Conservation (phyloP, 192 early-diverging fungal genomes). For the Coemansia umbellata region DNA sequence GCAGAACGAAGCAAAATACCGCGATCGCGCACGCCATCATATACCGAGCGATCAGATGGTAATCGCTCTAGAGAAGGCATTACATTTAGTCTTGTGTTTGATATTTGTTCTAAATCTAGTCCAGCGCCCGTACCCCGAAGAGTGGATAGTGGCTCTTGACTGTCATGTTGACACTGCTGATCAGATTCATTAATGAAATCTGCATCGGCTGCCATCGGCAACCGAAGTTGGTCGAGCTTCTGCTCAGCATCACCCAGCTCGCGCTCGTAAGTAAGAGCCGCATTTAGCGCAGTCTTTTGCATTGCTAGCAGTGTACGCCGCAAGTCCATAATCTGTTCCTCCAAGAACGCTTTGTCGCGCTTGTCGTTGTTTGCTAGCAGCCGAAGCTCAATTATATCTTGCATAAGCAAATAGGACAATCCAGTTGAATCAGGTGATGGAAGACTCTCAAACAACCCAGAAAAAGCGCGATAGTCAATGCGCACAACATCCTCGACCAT, state of each 20-base stretch:
- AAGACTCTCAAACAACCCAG: constrained; percentile 24
- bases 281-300: constrained; percentile 46
- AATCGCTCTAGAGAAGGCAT: not conserved
- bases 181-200: not conserved
- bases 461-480: constrained; percentile 43
- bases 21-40: constrained; percentile 42
- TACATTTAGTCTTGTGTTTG: not conserved
- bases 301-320: constrained; percentile 49
- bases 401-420: constrained; percentile 36
- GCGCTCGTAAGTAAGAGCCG: constrained; percentile 44
- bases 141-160: not conserved
- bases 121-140: not conserved
- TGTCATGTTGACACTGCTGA: not conserved
- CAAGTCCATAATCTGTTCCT: constrained; percentile 40
- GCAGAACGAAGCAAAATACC: constrained; percentile 44
- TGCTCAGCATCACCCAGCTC: constrained; percentile 45
- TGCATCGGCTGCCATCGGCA: not conserved
- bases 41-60: constrained; percentile 19
- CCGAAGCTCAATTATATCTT: constrained; percentile 43
- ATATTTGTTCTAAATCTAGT: no score
- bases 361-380: constrained; percentile 33
- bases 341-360: constrained; percentile 17
- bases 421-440: constrained; percentile 26
- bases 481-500: constrained; percentile 51
- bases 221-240: constrained; percentile 11